phyloP scores from a whole-genome alignment of 208 protist genomes.

The Trypanosoma melophagium region DNA sequence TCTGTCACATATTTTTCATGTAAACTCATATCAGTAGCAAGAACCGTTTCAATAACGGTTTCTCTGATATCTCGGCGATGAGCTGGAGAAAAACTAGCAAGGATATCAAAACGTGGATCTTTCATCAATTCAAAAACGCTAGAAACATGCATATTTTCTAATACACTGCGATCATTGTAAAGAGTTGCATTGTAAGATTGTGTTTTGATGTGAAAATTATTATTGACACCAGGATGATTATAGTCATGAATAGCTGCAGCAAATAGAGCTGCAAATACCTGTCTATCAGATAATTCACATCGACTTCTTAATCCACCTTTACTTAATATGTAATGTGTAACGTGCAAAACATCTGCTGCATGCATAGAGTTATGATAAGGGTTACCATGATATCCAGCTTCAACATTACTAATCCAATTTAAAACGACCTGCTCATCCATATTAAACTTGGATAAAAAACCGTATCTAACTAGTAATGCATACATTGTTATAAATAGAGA shows the following conservation, averaged over 20 bases:
- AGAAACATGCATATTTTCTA: constrained; percentile 94
- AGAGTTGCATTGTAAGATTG: constrained; percentile 81
- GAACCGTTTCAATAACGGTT: constrained; percentile 90
- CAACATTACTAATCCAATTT: constrained; percentile 88
- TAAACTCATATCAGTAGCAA: constrained; percentile 94
- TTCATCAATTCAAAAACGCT: constrained; percentile 92
- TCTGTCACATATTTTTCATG: constrained; percentile 85
- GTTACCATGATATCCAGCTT: constrained; percentile 91
- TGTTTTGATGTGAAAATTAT: constrained; percentile 91
- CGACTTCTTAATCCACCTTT: constrained; percentile 69
- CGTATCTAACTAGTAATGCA: constrained; percentile 82
- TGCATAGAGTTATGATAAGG: constrained; percentile 94
- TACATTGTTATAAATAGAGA: constrained; percentile 89
- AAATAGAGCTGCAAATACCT: constrained; percentile 90
- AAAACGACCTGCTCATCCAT: constrained; percentile 88
- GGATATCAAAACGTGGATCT: constrained; percentile 80
- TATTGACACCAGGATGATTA: constrained; percentile 95
- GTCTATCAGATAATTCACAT: constrained; percentile 72
- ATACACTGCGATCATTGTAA: constrained; percentile 95
- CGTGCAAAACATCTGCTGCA: constrained; percentile 89
- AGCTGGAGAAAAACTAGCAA: constrained; percentile 70
- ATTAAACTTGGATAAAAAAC: constrained; percentile 87
- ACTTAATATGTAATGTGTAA: constrained; percentile 84
- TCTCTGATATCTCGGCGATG: constrained; percentile 85
- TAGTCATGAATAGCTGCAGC: constrained; percentile 96